Conservation (phyloP, 1,284 basidiomycete genomes). For the Bondarzewia mesenterica region DNA sequence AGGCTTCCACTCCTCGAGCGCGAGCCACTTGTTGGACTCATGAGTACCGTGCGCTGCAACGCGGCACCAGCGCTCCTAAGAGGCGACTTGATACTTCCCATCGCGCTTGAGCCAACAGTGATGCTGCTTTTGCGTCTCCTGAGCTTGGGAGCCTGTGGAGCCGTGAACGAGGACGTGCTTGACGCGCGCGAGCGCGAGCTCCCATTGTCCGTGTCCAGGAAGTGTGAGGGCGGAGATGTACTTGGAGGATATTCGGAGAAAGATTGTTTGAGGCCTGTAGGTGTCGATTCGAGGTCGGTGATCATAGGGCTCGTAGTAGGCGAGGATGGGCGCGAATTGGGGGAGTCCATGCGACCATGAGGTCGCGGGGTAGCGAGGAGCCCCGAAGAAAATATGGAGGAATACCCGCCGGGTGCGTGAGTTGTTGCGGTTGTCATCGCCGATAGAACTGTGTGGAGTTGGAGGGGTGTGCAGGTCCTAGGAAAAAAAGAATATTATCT, state of each 20-base stretch:
- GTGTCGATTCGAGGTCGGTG: constrained; percentile 11
- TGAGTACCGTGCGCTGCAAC: constrained; percentile 32
- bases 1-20: constrained; percentile 37
- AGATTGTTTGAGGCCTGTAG: constrained; percentile 5
- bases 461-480: too few species aligned
- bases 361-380: constrained; percentile 14
- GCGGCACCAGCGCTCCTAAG: constrained; percentile 36
- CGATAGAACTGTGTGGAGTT: background rate
- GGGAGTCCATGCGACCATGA: background rate
- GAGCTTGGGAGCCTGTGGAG: constrained; percentile 20
- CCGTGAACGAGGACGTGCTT: constrained; percentile 9
- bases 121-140: constrained; percentile 50
- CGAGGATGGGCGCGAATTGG: too few species aligned
- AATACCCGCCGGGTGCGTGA: constrained; percentile 8
- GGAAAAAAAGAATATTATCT: background rate
- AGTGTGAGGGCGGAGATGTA: background rate
- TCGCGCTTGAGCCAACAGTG: constrained; percentile 35
- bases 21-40: constrained; percentile 17
- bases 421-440: background rate
- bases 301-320: constrained; percentile 1
- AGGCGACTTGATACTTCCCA: constrained; percentile 44
- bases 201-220: constrained; percentile 5
- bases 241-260: background rate
- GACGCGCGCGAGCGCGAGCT: constrained; percentile 10
- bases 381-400: constrained; percentile 14